Percentiles rank a stretch among this genome's conserved stretches.
phyloP scores from a whole-genome alignment of 2,329 filamentous ascomycete genomes.

The Blastomyces gilchristii region DNA sequence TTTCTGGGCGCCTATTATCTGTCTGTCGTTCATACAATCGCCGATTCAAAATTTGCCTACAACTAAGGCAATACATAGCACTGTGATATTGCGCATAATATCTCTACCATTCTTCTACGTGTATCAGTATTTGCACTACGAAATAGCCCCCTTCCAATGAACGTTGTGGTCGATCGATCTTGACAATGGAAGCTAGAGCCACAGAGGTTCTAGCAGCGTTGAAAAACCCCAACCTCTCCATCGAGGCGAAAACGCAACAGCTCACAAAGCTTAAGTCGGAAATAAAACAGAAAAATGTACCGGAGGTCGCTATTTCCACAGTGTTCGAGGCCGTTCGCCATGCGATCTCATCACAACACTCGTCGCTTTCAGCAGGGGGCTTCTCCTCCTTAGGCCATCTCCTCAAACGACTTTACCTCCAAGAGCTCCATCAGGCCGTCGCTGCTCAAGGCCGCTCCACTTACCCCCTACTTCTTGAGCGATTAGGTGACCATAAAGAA shows the following conservation, averaged over 20 bases:
- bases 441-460: constrained; percentile 60
- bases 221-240: constrained; percentile 53
- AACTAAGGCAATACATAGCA: background rate
- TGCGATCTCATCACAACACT: constrained; percentile 66
- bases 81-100: background rate
- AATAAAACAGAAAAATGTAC: constrained; percentile 88
- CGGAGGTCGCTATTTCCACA: constrained; percentile 56
- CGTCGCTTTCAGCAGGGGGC: constrained; percentile 66
- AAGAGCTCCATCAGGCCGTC: constrained; percentile 64
- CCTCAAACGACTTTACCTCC: constrained; percentile 72
- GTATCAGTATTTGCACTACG: background rate
- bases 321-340: constrained; percentile 75
- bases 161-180: constrained; percentile 9
- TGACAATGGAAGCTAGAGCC: constrained; percentile 48
- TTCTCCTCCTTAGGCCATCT: constrained; percentile 84
- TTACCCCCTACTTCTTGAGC: constrained; percentile 67
- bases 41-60: background rate
- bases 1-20: background rate
- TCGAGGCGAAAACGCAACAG: constrained; percentile 60
- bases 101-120: background rate
- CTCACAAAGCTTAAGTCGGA: constrained; percentile 70
- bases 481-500: constrained; percentile 80
- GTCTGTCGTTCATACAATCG: background rate
- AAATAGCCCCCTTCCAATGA: constrained; percentile 11
- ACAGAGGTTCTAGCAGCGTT: constrained; percentile 44